Percentiles rank a stretch among this genome's conserved stretches.
phyloP scores from a whole-genome alignment of 371 early-diverging fungal genomes.

The Mucor irregularis region DNA sequence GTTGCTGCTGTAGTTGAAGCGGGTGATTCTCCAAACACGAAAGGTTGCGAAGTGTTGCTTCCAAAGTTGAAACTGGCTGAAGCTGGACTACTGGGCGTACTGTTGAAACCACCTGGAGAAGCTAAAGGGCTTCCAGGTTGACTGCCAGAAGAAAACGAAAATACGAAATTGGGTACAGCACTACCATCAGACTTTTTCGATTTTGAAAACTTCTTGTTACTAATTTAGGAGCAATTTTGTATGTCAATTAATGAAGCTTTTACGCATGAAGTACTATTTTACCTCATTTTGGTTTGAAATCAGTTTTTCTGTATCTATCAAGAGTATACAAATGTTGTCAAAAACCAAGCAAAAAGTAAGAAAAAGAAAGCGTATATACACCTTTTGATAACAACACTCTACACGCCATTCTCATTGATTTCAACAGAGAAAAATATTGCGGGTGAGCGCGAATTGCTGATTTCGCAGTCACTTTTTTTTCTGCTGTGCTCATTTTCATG shows the following conservation, averaged over 20 bases:
- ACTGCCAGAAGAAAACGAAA: constrained; percentile 6
- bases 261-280: not conserved
- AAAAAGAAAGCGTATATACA: no score
- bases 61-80: constrained; percentile 5
- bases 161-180: constrained; percentile 21
- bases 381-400: not conserved
- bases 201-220: constrained; percentile 15
- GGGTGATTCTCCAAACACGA: constrained; percentile 4
- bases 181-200: constrained; percentile 15
- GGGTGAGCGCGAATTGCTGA: no score
- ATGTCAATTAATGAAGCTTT: not conserved
- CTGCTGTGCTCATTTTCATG: no score
- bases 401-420: no score
- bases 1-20: not conserved
- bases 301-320: not conserved
- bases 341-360: not conserved
- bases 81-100: constrained; percentile 11
- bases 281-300: not conserved
- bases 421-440: not conserved
- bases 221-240: not conserved
- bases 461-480: not conserved
- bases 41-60: not conserved
- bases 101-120: constrained; percentile 1
- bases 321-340: not conserved
- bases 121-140: constrained; percentile 12